Evolutionary conservation across 805 yeast species (phyloP), one percentile per base, ranked within the genome.

Genomic region (Sugiyamaella boreocaroliniensis): DNA sequence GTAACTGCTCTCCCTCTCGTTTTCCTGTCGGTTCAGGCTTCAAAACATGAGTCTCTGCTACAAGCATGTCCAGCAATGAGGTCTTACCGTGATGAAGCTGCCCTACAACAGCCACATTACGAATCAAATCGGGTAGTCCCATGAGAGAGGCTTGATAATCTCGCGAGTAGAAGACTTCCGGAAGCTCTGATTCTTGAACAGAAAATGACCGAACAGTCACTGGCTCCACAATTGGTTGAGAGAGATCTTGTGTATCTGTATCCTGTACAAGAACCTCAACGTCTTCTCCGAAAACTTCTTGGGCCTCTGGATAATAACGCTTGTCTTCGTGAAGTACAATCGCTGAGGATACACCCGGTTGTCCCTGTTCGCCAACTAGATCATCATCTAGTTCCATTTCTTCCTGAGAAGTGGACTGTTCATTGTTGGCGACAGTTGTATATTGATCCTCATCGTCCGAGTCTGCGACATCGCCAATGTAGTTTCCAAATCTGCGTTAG

Each of bases 51-150:
- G 95, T 82, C 52, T 84, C 82, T 2, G 71, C 58, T 0, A 89
- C 79, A 20, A 92, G 66, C 67, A 77, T 65, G 63, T 92, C 97
- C 2, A 87, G 58, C 1, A 90, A 68, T 0, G 88, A 74, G 0
- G 98, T 86, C 68, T 93, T 93, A 1, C 99, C 99, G 4, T 88
- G 82, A 60, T 87, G 86, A 1, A 86, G 64, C 43, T 82, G 79
- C 0, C 99, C 99, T n/a, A 83, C 80, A 1, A 93, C 59, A 0
- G 90, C 85, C 15, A 90, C 70, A 66, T 86, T 90, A 47, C 95
- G 75, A 8, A 83, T 75, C 58, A 84, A 81, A 12, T 80, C 81
- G 0, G 95, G 89, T 1, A 79, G 59, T 9, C 60, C 55, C 59
- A 81, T 62, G 47, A 79, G 59, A 4, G 76, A 71, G 18, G 73